These are phyloP conservation scores for Trypanosoma lewisi DNA, from an alignment of 208 protist species.

Conservation along the genomic window DNA sequence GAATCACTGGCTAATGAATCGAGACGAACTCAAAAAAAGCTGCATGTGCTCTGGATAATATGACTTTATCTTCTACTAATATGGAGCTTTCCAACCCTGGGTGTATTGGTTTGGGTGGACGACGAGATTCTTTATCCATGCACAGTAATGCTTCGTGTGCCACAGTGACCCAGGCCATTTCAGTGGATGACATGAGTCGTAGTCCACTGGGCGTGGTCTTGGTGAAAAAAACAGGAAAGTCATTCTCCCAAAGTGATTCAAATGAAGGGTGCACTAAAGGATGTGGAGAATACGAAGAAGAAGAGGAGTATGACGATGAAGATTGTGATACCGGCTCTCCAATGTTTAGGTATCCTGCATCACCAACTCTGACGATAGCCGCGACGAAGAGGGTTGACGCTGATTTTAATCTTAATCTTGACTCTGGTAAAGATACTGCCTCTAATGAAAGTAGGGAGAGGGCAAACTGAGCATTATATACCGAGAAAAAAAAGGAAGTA, in stretches of 20 bases:
- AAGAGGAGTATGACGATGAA: conserved; percentile 31
- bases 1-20: background rate
- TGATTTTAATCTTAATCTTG: background rate
- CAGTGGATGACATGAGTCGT: conserved; percentile 11
- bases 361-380: conserved; percentile 8
- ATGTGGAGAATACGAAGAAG: no score
- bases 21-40: background rate
- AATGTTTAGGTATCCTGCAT: background rate
- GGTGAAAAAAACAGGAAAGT: background rate
- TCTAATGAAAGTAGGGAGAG: conserved; percentile 2
- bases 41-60: background rate
- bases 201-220: background rate
- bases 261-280: no score
- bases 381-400: conserved; percentile 3
- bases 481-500: no score
- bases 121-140: background rate
- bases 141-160: conserved; percentile 22
- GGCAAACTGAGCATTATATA: no score
- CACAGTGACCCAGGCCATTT: conserved; percentile 46
- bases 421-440: background rate
- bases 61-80: background rate
- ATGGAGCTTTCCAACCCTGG: background rate
- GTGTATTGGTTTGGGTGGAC: background rate
- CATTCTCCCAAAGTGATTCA: no score
- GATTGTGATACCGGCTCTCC: conserved; percentile 8